These are phyloP conservation scores for Zymoseptoria crescenta DNA, from an alignment of 2,329 filamentous ascomycete species.

Conservation along the genomic window DNA sequence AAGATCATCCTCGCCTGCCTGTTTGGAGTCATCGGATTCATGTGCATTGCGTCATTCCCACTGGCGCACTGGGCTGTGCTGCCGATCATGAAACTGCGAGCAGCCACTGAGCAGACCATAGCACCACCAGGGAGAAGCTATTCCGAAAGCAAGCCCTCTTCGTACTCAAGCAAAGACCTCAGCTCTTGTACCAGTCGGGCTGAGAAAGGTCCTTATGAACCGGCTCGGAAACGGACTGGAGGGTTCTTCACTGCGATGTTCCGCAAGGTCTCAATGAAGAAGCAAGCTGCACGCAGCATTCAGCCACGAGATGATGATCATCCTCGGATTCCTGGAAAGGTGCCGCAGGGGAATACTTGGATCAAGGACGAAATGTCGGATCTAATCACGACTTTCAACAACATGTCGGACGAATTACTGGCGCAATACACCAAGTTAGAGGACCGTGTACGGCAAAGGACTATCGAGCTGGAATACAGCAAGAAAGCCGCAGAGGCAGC, in stretches of 20 bases:
- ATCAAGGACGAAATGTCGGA: conserved; percentile 81
- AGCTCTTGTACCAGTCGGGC: neutral
- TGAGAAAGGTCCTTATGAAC: neutral
- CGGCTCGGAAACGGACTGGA: neutral
- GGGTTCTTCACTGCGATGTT: neutral
- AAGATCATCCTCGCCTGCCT: conserved; percentile 77
- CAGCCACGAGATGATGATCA: conserved; percentile 40
- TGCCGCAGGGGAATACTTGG: conserved; percentile 64
- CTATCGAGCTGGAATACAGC: conserved; percentile 75
- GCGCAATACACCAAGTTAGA: conserved; percentile 81
- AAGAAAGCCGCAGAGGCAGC: conserved; percentile 91
- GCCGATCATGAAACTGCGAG: conserved; percentile 68
- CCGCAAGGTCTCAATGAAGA: neutral
- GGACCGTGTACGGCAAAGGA: conserved; percentile 74
- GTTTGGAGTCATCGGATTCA: conserved; percentile 66
- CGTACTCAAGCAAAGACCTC: neutral
- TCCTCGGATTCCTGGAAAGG: conserved; percentile 74
- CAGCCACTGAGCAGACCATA: conserved; percentile 55
- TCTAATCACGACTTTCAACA: conserved; percentile 77
- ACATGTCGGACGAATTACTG: conserved; percentile 84
- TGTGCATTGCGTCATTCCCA: conserved; percentile 65
- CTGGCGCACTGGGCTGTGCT: conserved; percentile 74
- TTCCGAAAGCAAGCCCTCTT: conserved; percentile 21
- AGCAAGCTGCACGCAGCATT: neutral
- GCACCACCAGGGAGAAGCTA: conserved; percentile 21